These are phyloP conservation scores for Pilatotrama ljubarskyi DNA, from an alignment of 768 basidiomycete genomes.

Conservation along the genomic window DNA sequence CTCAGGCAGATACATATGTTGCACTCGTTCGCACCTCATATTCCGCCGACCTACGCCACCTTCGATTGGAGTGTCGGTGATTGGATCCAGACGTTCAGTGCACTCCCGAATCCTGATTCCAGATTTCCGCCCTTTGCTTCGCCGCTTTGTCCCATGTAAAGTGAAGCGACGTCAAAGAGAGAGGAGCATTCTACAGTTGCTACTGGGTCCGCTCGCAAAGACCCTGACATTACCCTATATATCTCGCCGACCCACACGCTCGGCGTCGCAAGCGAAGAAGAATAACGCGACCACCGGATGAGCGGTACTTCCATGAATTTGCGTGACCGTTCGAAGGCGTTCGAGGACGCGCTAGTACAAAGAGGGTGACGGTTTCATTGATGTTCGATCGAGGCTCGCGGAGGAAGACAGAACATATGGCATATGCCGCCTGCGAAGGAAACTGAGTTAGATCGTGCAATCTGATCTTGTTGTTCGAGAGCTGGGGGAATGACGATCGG, in stretches of 20 bases:
- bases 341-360: constrained; percentile 1
- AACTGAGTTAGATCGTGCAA: constrained; percentile 1
- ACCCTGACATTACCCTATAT: neutral
- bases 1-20: too few species aligned
- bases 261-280: neutral
- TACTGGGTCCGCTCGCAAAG: neutral
- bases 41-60: neutral
- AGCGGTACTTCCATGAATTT: neutral
- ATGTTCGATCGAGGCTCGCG: neutral
- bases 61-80: too few species aligned
- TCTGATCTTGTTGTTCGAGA: neutral
- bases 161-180: neutral
- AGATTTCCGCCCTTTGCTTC: neutral
- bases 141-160: neutral
- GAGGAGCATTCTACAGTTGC: neutral
- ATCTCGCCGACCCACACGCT: neutral
- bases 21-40: too few species aligned
- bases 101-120: neutral
- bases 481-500: neutral
- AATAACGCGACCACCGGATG: neutral
- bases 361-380: neutral
- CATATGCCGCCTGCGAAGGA: neutral
- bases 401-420: neutral
- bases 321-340: neutral
- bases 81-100: too few species aligned